Conservation (phyloP, 192 early-diverging fungal genomes). For the Pecoramyces ruminantium region DNA sequence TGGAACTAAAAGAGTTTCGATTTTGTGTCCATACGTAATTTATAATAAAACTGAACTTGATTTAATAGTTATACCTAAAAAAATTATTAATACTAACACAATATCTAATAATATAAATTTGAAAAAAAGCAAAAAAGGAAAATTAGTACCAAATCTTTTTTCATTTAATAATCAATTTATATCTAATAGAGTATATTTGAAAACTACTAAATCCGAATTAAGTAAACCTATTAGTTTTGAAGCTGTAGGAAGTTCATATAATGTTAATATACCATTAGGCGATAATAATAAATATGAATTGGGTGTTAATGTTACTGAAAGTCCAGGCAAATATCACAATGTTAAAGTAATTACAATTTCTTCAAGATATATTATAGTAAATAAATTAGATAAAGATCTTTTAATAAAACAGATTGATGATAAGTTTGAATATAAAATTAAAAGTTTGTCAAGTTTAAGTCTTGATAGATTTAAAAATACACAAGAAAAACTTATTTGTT, state of each 20-base stretch:
- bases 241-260: slow-evolving; percentile 72
- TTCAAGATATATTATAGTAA: neutral
- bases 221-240: slow-evolving; percentile 88
- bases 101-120: neutral
- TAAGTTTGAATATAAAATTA: neutral
- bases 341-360: neutral
- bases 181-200: slow-evolving; percentile 62
- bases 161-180: slow-evolving; percentile 21
- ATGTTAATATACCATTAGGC: slow-evolving; percentile 48
- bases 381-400: neutral
- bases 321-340: slow-evolving; percentile 49
- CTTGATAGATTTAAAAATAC: neutral
- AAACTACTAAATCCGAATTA: slow-evolving; percentile 59
- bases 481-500: neutral
- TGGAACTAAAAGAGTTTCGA: neutral
- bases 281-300: slow-evolving; percentile 46
- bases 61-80: neutral
- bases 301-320: slow-evolving; percentile 72
- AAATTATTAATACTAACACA: neutral
- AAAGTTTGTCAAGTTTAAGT: neutral
- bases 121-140: slow-evolving; percentile 13
- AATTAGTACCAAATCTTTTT: neutral
- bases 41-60: neutral
- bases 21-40: neutral
- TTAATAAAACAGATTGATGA: neutral